These are phyloP conservation scores for Vigna trinervia DNA, from an alignment of 306 rosid genomes.

Conservation along the genomic window DNA sequence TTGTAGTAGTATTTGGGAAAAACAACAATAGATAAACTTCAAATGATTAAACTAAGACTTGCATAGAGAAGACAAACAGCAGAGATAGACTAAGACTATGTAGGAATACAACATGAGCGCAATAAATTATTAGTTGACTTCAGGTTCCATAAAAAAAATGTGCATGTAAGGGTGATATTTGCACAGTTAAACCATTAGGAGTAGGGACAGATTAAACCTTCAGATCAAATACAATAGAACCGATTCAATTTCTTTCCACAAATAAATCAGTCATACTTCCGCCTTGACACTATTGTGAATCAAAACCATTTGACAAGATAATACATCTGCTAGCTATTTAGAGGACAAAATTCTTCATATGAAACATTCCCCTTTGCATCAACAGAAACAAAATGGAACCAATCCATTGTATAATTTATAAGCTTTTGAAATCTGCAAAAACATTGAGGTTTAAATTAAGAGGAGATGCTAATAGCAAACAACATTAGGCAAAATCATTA, in stretches of 20 bases:
- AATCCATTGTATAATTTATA: slow-evolving; percentile 20
- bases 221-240: slow-evolving; percentile 28
- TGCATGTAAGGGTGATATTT: slow-evolving; percentile 10
- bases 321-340: not conserved
- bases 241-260: not conserved
- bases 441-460: slow-evolving; percentile 18
- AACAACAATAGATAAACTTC: slow-evolving; percentile 27
- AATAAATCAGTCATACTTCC: not conserved
- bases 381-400: slow-evolving; percentile 21
- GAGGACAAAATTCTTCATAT: not conserved
- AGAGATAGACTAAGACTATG: slow-evolving; percentile 8
- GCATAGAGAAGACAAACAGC: slow-evolving; percentile 31
- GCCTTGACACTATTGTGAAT: slow-evolving; percentile 18
- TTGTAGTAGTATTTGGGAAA: slow-evolving; percentile 24
- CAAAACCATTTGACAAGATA: slow-evolving; percentile 34
- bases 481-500: slow-evolving; percentile 22
- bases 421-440: slow-evolving; percentile 26
- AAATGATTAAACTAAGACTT: slow-evolving; percentile 25
- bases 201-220: slow-evolving; percentile 20
- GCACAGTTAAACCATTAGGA: not conserved
- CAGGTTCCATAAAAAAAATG: slow-evolving; percentile 36
- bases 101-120: slow-evolving; percentile 30
- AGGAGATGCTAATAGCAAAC: slow-evolving; percentile 32
- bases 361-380: slow-evolving; percentile 20
- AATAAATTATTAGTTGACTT: slow-evolving; percentile 21